These are phyloP conservation scores for Sclerotinia minor DNA, from an alignment of 2,329 filamentous ascomycete species.

Conservation along the genomic window DNA sequence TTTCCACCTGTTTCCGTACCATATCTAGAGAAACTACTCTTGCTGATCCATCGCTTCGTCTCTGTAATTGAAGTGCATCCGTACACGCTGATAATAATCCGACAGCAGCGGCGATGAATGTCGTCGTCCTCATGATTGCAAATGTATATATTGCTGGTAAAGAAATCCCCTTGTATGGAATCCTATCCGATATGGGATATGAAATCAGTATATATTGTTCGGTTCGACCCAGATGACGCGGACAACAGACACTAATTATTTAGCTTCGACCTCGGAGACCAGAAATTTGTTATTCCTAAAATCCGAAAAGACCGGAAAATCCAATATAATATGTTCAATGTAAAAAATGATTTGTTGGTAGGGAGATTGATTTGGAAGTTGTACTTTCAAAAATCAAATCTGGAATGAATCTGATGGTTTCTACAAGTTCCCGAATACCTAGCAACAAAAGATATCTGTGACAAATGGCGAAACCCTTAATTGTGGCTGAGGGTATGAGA, in stretches of 20 bases:
- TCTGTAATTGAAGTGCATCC: constrained; percentile 37
- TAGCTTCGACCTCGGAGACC: constrained; percentile 24
- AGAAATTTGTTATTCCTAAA: constrained; percentile 5
- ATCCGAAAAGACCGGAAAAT: background rate
- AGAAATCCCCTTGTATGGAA: constrained; percentile 10
- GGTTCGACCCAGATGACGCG: constrained; percentile 29
- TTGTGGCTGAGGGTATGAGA: constrained; percentile 11
- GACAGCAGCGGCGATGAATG: constrained; percentile 35
- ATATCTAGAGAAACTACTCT: constrained; percentile 40
- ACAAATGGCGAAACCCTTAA: constrained; percentile 18
- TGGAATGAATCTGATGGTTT: constrained; percentile 2
- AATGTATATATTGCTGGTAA: background rate
- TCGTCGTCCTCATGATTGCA: constrained; percentile 37
- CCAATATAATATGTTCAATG: background rate
- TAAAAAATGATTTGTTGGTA: background rate
- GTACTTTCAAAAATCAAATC: constrained; percentile 12
- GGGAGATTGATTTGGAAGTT: background rate
- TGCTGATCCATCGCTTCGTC: constrained; percentile 36
- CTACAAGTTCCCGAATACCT: background rate
- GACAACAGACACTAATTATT: constrained; percentile 27
- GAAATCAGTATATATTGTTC: constrained; percentile 18
- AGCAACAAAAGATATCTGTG: background rate
- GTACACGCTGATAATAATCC: constrained; percentile 36
- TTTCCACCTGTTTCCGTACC: constrained; percentile 33
- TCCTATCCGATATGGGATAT: constrained; percentile 6